Base-by-base conservation (phyloP, 2,329 filamentous ascomycete genomes). In the Penicillium sp. region DNA sequence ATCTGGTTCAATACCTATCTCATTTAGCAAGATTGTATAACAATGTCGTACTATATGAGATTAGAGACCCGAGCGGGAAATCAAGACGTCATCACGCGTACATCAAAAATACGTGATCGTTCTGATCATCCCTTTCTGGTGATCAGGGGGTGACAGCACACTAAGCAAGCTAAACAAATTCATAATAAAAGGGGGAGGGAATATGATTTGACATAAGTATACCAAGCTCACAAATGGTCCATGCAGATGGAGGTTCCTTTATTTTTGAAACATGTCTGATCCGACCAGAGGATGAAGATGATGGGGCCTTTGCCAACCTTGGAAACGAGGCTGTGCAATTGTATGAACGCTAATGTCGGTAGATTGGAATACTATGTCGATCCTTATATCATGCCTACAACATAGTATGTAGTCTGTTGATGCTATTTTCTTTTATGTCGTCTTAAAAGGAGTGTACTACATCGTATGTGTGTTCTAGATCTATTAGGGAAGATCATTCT, bases 311-410 rank as follows among this genome's bases (percentile, higher is more conserved):
- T 46, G 34, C 29, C 47, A 15, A 19, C 36, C 36, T 39, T 13
- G 36, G 9, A 19, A 54, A 51, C 29, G 57, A 57, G 60, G 60
- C 60, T 61, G 60, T 63, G 60, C 60, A 60, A 50, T 38, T 36
- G 46, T 43, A 45, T 39, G 45, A 59, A 58, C 55, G 27, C 47
- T 16, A 39, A 43, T 21, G 15, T 51, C 13, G 47, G 44, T 51
- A 39, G 58, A 60, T 59, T 53, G 31, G 31, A 41, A 52, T 47
- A 11, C 9, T 10, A 16, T 27, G 56, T 43, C 47, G 59, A 61
- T 61, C 59, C 27, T 47, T 40, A 53, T 57, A 36, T n/a, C 27
- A 21, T 19, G 13, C 10, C 5, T 13, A 29, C 21, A 38, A 29
- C 13, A 15, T 16, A 16, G n/a, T n/a, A 21, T 34, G 15, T 34